phyloP scores from a whole-genome alignment of 176 grass and related monocot genomes.

The Olyra latifolia region DNA sequence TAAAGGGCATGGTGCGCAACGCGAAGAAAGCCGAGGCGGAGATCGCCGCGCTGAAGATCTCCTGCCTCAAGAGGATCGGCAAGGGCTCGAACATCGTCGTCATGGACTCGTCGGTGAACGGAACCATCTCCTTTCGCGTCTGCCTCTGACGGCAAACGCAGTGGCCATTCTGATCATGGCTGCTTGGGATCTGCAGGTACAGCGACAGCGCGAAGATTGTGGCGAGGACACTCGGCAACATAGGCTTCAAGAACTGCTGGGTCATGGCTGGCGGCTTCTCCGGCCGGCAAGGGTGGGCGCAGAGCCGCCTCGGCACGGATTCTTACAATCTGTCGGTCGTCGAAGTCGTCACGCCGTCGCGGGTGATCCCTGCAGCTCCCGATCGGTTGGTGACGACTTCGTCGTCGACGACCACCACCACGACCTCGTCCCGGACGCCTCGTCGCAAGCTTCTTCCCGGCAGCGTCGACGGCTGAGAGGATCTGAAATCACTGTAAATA shows the following conservation, averaged over 20 bases:
- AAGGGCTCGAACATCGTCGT: constrained; percentile 83
- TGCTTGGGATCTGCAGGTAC: constrained; percentile 50
- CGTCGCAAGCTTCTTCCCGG: constrained; percentile 78
- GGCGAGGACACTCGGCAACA: constrained; percentile 58
- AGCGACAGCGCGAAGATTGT: constrained; percentile 64
- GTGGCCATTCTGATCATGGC: not conserved
- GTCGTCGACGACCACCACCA: constrained; percentile 1
- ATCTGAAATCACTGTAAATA: not conserved
- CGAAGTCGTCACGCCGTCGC: constrained; percentile 75
- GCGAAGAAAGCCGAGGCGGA: constrained; percentile 76
- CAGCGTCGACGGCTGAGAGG: constrained; percentile 24
- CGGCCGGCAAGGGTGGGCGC: constrained; percentile 77
- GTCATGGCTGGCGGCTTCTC: constrained; percentile 81
- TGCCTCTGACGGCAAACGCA: not conserved
- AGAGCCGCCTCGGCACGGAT: constrained; percentile 68
- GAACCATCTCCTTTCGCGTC: not conserved
- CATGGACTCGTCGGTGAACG: constrained; percentile 83
- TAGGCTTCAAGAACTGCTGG: constrained; percentile 88
- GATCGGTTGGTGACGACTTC: constrained; percentile 53
- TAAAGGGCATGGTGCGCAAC: constrained; percentile 71
- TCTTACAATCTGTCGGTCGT: constrained; percentile 55
- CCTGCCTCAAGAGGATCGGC: constrained; percentile 78
- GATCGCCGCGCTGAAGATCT: constrained; percentile 82
- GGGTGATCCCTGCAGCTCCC: constrained; percentile 56
- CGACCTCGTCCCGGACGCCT: constrained; percentile 15